These are phyloP conservation scores for Candida ponderosae DNA, from an alignment of 805 yeast genomes.

Conservation along the genomic window DNA sequence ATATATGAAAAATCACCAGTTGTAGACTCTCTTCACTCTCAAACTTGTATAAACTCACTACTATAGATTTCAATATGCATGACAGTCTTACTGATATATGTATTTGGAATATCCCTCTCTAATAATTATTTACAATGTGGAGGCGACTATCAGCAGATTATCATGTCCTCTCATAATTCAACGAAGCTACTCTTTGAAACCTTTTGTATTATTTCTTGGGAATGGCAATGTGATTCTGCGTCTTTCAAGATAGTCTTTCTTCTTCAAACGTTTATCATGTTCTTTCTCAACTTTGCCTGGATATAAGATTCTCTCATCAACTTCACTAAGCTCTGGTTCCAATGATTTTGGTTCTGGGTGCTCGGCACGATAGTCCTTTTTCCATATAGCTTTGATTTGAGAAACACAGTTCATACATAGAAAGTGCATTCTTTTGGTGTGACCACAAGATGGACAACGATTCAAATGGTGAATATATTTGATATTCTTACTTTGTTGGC, in stretches of 20 bases:
- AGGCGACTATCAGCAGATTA: too few species aligned
- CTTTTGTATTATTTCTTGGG: slow-evolving; percentile 14
- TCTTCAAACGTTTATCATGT: slow-evolving; percentile 36
- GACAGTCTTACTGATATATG: too few species aligned
- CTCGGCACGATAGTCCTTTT: slow-evolving; percentile 27
- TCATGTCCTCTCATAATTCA: too few species aligned
- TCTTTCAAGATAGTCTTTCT: slow-evolving; percentile 46
- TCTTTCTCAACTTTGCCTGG: slow-evolving; percentile 60
- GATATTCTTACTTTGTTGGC: slow-evolving; percentile 76
- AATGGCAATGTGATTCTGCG: slow-evolving; percentile 52
- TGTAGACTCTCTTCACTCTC: too few species aligned
- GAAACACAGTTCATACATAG: slow-evolving; percentile 89
- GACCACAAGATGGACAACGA: slow-evolving; percentile 95
- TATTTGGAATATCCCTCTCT: too few species aligned
- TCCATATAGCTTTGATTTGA: slow-evolving; percentile 74
- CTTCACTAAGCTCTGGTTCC: slow-evolving; percentile 32
- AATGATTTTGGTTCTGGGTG: slow-evolving; percentile 19
- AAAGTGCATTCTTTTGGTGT: slow-evolving; percentile 81
- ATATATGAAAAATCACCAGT: too few species aligned
- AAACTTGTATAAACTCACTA: too few species aligned
- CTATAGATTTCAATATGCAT: too few species aligned
- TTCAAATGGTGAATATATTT: slow-evolving; percentile 69
- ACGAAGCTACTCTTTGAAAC: too few species aligned
- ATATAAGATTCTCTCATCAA: slow-evolving; percentile 59
- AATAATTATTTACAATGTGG: too few species aligned